Percentiles rank a stretch among this genome's conserved stretches.
phyloP scores from a whole-genome alignment of 352 stramenopile genomes.

The Pythium monospermum region DNA sequence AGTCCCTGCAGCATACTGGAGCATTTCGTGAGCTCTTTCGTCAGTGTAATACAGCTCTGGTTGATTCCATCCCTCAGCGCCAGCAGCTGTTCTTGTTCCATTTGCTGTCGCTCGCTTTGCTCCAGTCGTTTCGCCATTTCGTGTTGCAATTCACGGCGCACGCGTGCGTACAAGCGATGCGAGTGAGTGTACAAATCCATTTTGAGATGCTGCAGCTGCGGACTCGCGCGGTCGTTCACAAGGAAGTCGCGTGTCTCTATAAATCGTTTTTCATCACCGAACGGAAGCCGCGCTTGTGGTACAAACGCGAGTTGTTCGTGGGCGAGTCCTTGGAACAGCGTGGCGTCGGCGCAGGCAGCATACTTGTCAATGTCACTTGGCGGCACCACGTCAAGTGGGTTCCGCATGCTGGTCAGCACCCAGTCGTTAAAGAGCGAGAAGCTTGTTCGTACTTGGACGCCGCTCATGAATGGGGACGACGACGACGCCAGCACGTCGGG shows the following conservation, averaged over 20 bases:
- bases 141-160: constrained; percentile 15
- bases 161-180: constrained; percentile 14
- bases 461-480: constrained; percentile 32
- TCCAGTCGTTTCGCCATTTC: constrained; percentile 13
- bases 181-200: constrained; percentile 14
- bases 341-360: constrained; percentile 27
- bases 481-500: constrained; percentile 32
- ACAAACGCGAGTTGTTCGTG: constrained; percentile 60
- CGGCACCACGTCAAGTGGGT: constrained; percentile 24
- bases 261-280: constrained; percentile 10
- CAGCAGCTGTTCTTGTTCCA: constrained; percentile 18
- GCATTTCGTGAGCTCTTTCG: background rate
- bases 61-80: background rate
- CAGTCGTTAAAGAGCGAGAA: constrained; percentile 51
- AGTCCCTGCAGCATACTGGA: background rate
- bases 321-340: constrained; percentile 35
- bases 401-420: constrained; percentile 40
- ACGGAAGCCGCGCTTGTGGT: constrained; percentile 7
- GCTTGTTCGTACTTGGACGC: constrained; percentile 44
- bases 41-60: background rate
- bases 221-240: background rate
- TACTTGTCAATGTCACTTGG: constrained; percentile 16
- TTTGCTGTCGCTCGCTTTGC: constrained; percentile 3
- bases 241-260: constrained; percentile 17
- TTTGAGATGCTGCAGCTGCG: constrained; percentile 9